Evolutionary conservation across 768 basidiomycete genomes (phyloP).

Genomic region (Pisolithus albus): DNA sequence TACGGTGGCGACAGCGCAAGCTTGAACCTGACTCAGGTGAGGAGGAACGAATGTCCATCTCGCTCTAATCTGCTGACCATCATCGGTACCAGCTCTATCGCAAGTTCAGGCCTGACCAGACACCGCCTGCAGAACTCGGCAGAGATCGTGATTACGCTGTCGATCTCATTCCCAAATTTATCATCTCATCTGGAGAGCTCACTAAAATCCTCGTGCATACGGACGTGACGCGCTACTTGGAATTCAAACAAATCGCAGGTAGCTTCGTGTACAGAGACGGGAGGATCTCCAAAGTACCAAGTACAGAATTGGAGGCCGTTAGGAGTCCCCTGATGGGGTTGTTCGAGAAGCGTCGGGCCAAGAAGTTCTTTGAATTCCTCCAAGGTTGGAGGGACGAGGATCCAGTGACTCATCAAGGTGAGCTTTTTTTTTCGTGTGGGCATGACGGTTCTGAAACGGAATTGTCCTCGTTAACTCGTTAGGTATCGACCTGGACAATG

Average conservation of each 20-base stretch:
- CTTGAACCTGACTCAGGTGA: conserved; percentile 93
- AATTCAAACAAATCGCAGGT: conserved; percentile 99
- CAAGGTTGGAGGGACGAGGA: conserved; percentile 95
- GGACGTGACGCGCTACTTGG: conserved; percentile 96
- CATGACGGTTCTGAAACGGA: not conserved
- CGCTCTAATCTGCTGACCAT: conserved; percentile 11
- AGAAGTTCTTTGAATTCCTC: conserved; percentile 97
- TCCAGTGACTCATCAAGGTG: conserved; percentile 94
- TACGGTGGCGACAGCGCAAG: conserved; percentile 97
- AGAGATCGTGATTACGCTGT: conserved; percentile 97
- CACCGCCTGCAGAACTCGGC: conserved; percentile 78
- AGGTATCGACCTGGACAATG: conserved; percentile 86
- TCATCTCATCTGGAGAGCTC: conserved; percentile 95
- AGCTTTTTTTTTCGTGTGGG: conserved; percentile 8
- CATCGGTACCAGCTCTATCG: conserved; percentile 70
- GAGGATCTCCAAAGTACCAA: conserved; percentile 94
- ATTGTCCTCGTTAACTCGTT: too few relatives aligned
- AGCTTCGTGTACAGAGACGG: conserved; percentile 97
- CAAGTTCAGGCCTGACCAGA: conserved; percentile 79
- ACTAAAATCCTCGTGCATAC: conserved; percentile 98
- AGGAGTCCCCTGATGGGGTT: conserved; percentile 96
- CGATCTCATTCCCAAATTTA: conserved; percentile 98
- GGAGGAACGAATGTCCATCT: conserved; percentile 13
- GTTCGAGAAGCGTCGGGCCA: conserved; percentile 96
- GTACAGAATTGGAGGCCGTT: conserved; percentile 96